Base-by-base conservation (phyloP, 163 green algal species). In the Scenedesmus sp. region DNA sequence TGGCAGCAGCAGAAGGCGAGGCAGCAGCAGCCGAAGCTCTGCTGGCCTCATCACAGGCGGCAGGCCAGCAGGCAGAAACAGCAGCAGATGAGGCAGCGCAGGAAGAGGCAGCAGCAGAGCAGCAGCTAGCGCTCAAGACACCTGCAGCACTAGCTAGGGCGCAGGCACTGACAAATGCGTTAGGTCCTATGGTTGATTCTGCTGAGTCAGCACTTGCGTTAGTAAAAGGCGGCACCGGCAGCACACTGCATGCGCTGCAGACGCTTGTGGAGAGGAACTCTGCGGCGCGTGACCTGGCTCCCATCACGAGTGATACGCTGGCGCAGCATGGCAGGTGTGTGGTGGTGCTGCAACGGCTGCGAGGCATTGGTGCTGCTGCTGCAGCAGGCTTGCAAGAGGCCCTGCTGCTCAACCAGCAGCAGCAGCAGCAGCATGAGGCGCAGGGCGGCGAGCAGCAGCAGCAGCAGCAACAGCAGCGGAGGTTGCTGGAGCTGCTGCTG, bases 261-360 rank as follows among this genome's bases (percentile, higher is more conserved):
- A 74, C 55, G 20, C 66, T 90, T 13, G 89, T 89, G 12, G 82
- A 85, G 16, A 82, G 16, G 15, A 86, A 85, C 66, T 79, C 82
- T n/a, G 89, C 89, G 12, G 89, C 89, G 2, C 54, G 89, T 0
- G 89, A 92, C 55, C 57, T 92, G n/a, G 81, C 55, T 13, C 89
- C 89, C 0, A 64, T 92, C 12, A 23, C 55, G 4, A 26, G 2
- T 16, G 77, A 82, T 8, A 70, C 88, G 9, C 8, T 52, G n/a
- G 60, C 79, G n/a, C 88, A 88, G 57, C 59, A 88, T 46, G 74
- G 4, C 1, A 60, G 88, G 46, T 88, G 79, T 64, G n/a, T 55
- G 4, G 59, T 13, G 3, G 88, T 88, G 54, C 79, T 88, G 79
- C 64, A 62, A 55, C 79, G 79, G 60, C 88, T 92, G 88, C 60